Evolutionary conservation across 202 grass and related monocot genomes (phyloP), one percentile per base, ranked within the genome.

Genomic region (Eragrostis tef): DNA sequence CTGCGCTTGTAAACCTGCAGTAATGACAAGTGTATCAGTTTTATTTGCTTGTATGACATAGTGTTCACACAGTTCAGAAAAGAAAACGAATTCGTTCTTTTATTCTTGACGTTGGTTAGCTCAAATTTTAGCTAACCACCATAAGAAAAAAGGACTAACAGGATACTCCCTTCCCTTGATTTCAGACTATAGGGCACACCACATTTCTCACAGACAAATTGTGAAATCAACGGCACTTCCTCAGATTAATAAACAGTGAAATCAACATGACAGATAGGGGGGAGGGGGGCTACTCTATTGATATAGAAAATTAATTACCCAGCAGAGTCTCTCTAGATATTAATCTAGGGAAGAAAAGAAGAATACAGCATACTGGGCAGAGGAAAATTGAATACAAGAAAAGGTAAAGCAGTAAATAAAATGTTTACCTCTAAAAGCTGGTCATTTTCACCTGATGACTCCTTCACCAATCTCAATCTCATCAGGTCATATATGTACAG

Each of bases 401-500:
- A 67, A 44, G 45, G 6, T 1, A 20, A 44, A 78, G 19, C 68
- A 48, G 17, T 75, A 70, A 70, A 49, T 41, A 77, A 86, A 83
- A 70, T 17, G 21, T 54, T 53, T 80, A 98, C 96, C 92, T 95
- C 90, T 76, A 98, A 78, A 83, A 98, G 90, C 53, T 87, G 53
- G 90, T 95, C 92, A 79, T 67, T 89, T 84, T 74, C 88, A 79
- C 78, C 57, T 57, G 85, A 86, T 17, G 96, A 91, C 83, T 82
- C 72, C 15, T 91, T 89, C 62, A 88, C 13, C 80, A 98, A 73
- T 80, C 64, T 87, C 48, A 79, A 77, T 85, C 82, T 94, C 92
- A 95, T 98, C 49, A 93, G 56, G 75, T 98, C 96, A 83, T 93
- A 93, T 87, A 98, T 94, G 75, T 95, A 91, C 20, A 98, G 77